Conservation (phyloP, 495 filamentous ascomycete genomes). For the Penicillium samsonianum region DNA sequence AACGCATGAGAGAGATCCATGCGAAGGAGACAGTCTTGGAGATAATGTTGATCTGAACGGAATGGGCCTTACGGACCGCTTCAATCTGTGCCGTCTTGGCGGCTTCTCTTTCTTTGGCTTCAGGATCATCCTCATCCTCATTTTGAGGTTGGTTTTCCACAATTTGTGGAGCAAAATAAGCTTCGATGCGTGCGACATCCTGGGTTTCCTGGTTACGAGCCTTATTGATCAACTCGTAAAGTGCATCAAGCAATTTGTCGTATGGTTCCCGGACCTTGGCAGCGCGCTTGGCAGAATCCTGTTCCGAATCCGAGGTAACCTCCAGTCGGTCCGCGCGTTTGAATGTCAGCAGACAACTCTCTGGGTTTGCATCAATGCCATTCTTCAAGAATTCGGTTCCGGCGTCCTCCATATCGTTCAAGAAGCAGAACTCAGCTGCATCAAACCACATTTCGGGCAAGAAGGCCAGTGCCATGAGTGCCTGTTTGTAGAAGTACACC, state of each 20-base stretch:
- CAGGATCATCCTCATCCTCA: conserved; percentile 67
- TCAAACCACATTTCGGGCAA: conserved; percentile 96
- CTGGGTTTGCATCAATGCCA: conserved; percentile 86
- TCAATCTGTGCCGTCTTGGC: conserved; percentile 66
- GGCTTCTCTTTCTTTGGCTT: conserved; percentile 54
- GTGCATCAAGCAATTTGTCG: conserved; percentile 75
- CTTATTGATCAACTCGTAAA: conserved; percentile 78
- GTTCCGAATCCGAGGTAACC: conserved; percentile 64
- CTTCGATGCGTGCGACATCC: conserved; percentile 71
- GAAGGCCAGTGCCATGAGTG: conserved; percentile 89
- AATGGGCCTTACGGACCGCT: conserved; percentile 67
- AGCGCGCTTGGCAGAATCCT: conserved; percentile 67
- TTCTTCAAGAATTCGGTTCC: conserved; percentile 77
- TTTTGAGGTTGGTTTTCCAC: conserved; percentile 49
- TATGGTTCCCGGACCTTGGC: conserved; percentile 77
- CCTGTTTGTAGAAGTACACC: conserved; percentile 89
- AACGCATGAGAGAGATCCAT: conserved; percentile 92
- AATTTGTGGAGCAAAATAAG: conserved; percentile 44
- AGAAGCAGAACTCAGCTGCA: conserved; percentile 88
- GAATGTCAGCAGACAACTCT: conserved; percentile 86
- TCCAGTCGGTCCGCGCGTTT: conserved; percentile 87
- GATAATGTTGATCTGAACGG: conserved; percentile 68
- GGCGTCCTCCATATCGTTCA: conserved; percentile 66
- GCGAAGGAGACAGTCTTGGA: conserved; percentile 81
- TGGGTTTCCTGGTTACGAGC: conserved; percentile 70